Evolutionary conservation across 2,329 filamentous ascomycete species (phyloP).

Genomic region (Teratosphaeria epicoccoides): DNA sequence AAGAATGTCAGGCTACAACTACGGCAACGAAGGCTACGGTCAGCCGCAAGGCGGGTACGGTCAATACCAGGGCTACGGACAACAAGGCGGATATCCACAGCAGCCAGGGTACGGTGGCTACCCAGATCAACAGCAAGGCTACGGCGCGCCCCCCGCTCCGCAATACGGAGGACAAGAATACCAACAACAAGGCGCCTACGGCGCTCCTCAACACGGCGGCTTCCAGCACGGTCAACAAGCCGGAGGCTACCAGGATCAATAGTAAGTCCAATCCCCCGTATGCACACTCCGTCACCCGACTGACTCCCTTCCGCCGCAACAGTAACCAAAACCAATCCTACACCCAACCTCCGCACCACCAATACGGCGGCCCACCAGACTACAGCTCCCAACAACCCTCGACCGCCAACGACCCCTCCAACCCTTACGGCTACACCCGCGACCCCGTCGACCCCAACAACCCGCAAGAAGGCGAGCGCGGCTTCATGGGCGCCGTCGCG

Average conservation of each 20-base stretch:
- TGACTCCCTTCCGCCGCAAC: not conserved
- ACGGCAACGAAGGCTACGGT: conserved; percentile 11
- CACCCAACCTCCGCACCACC: conserved; percentile 17
- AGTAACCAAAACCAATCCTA: conserved; percentile 4
- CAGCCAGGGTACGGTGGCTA: conserved; percentile 19
- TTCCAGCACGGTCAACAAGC: conserved; percentile 14
- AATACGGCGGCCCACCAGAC: conserved; percentile 17
- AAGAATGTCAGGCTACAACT: conserved; percentile 17
- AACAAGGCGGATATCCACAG: conserved; percentile 10
- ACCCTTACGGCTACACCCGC: conserved; percentile 27
- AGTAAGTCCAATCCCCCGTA: not conserved
- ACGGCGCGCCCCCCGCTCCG: conserved; percentile 19
- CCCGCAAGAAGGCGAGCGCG: conserved; percentile 45
- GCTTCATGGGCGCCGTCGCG: conserved; percentile 45
- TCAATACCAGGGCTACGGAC: conserved; percentile 13
- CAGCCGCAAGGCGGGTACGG: conserved; percentile 10
- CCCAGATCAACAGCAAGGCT: conserved; percentile 19
- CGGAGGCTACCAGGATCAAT: conserved; percentile 5
- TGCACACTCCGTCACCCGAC: not conserved
- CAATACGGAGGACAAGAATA: conserved; percentile 14
- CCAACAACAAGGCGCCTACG: conserved; percentile 13
- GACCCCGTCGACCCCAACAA: conserved; percentile 30
- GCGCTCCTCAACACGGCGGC: conserved; percentile 8
- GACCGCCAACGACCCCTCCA: conserved; percentile 26
- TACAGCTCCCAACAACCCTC: conserved; percentile 25